phyloP scores from a whole-genome alignment of 371 early-diverging fungal genomes.

The Mortierella sp. region DNA sequence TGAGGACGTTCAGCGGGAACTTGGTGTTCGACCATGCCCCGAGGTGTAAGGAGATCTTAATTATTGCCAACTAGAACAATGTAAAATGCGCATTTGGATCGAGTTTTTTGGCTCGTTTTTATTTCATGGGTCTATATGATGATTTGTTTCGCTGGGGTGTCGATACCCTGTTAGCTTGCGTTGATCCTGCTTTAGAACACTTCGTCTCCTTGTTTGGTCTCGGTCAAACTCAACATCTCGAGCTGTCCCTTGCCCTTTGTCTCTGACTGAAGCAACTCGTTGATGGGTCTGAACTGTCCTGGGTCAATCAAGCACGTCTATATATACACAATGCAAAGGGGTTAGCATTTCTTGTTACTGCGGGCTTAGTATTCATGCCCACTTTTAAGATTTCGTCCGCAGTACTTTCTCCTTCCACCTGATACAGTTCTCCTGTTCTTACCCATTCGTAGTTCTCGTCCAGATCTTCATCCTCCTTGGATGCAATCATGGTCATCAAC shows the following conservation, averaged over 20 bases:
- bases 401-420: background rate
- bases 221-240: conserved; percentile 87
- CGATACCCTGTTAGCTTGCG: background rate
- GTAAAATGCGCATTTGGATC: background rate
- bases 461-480: conserved; percentile 91
- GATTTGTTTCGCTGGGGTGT: background rate
- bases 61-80: background rate
- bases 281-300: conserved; percentile 89
- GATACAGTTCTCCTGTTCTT: conserved; percentile 21
- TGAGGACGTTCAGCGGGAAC: conserved; percentile 77
- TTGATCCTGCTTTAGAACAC: conserved; percentile 60
- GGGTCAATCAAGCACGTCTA: conserved; percentile 93
- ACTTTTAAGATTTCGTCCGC: background rate
- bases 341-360: background rate
- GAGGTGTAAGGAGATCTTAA: conserved; percentile 22
- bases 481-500: conserved; percentile 75
- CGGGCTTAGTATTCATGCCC: conserved; percentile 4
- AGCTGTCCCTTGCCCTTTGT: conserved; percentile 90
- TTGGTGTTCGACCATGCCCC: conserved; percentile 69
- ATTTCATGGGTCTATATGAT: background rate
- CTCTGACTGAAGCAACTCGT: conserved; percentile 84
- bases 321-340: conserved; percentile 6
- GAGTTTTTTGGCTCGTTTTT: background rate
- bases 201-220: conserved; percentile 89
- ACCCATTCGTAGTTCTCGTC: conserved; percentile 88